Conservation (phyloP, 2,329 filamentous ascomycete species). For the Thelonectria blattea region DNA sequence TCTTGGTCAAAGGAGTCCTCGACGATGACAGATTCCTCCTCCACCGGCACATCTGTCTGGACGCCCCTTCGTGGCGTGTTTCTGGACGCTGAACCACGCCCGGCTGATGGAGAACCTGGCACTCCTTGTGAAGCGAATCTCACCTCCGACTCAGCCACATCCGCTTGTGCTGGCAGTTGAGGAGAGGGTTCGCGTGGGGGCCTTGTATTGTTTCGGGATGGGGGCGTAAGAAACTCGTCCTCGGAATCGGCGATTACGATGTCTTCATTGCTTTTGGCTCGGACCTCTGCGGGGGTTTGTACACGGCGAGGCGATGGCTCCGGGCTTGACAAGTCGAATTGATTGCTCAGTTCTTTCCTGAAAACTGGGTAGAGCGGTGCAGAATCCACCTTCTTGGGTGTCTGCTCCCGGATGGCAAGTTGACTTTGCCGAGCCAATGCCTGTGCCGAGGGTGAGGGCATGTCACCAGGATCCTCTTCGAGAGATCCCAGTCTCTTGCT, state of each 20-base stretch:
- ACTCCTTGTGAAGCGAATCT: background rate
- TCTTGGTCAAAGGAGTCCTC: conserved; percentile 15
- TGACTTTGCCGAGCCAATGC: conserved; percentile 24
- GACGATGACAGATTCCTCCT: background rate
- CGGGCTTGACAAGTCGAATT: conserved; percentile 19
- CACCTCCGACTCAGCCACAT: background rate
- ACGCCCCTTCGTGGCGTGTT: conserved; percentile 8
- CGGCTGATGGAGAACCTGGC: background rate
- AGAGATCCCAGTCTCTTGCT: conserved; percentile 16
- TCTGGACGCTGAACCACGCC: conserved; percentile 12
- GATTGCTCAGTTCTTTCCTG: conserved; percentile 15
- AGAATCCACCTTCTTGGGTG: conserved; percentile 11
- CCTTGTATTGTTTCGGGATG: conserved; percentile 33
- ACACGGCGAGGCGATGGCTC: background rate
- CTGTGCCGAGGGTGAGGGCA: conserved; percentile 39
- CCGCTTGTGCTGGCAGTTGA: background rate
- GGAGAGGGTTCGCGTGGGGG: conserved; percentile 15
- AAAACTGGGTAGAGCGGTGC: conserved; percentile 9
- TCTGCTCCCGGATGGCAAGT: conserved; percentile 14
- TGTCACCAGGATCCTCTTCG: conserved; percentile 27
- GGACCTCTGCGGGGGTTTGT: background rate
- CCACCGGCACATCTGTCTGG: background rate
- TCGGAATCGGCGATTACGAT: conserved; percentile 62
- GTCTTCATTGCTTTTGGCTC: conserved; percentile 38
- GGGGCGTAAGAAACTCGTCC: conserved; percentile 56